Evolutionary conservation across 805 yeast genomes (phyloP).

Genomic region (Starmerella apis): DNA sequence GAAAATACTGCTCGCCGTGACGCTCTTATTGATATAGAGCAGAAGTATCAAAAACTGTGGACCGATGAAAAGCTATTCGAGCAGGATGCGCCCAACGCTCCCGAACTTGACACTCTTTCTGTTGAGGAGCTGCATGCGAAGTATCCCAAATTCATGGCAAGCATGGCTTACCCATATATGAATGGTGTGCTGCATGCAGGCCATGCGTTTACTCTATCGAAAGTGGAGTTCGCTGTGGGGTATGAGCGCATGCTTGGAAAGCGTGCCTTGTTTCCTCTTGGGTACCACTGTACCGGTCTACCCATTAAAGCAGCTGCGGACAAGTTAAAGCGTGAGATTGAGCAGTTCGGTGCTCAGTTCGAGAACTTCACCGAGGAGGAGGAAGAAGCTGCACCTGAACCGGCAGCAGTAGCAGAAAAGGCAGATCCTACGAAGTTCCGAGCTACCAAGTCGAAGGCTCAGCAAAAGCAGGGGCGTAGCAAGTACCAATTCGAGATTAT

Average conservation of each 20-base stretch:
- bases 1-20: constrained; percentile 87
- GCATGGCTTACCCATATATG: constrained; percentile 99
- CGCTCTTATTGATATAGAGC: constrained; percentile 76
- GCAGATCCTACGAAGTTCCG: constrained; percentile 78
- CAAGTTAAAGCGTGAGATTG: constrained; percentile 84
- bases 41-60: constrained; percentile 82
- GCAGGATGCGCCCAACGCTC: constrained; percentile 64
- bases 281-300: constrained; percentile 99
- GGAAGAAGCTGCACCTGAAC: constrained; percentile 29
- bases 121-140: constrained; percentile 63
- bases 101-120: constrained; percentile 49
- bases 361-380: constrained; percentile 35
- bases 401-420: constrained; percentile 21
- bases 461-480: constrained; percentile 84
- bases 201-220: constrained; percentile 88
- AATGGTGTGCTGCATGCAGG: constrained; percentile 98
- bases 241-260: constrained; percentile 92
- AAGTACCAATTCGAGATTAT: constrained; percentile 94
- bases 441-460: constrained; percentile 89
- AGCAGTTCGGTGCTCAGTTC: constrained; percentile 77
- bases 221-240: constrained; percentile 84
- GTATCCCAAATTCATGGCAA: constrained; percentile 77
- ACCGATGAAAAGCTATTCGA: constrained; percentile 76
- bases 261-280: constrained; percentile 86
- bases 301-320: constrained; percentile 93